Percentiles rank a stretch among this genome's conserved stretches.
These are phyloP conservation scores for Geranium rotundifolium DNA, from an alignment of 345 rosid species.

Conservation along the genomic window DNA sequence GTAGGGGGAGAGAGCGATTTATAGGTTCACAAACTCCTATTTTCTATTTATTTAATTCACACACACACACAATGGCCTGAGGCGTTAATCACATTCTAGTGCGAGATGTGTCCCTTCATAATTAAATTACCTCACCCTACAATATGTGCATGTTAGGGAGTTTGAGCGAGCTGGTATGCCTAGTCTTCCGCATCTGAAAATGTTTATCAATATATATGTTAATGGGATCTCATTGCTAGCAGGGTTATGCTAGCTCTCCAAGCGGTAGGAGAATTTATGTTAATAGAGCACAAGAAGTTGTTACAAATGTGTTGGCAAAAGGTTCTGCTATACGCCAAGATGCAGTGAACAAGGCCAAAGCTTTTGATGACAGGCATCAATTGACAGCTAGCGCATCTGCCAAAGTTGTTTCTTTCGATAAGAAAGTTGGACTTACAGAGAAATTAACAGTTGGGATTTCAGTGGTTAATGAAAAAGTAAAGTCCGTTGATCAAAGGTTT, in stretches of 20 bases:
- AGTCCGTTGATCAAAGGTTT: constrained; percentile 87
- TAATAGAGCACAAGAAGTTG: constrained; percentile 78
- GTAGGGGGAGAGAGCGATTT: too few species aligned
- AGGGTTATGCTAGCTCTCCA: constrained; percentile 38
- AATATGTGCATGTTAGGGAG: too few species aligned
- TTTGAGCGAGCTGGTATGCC: neutral
- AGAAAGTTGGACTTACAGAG: constrained; percentile 71
- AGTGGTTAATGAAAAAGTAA: constrained; percentile 83
- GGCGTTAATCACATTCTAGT: too few species aligned
- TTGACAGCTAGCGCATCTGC: constrained; percentile 86
- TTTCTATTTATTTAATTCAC: too few species aligned
- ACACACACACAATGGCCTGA: too few species aligned
- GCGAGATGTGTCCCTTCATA: too few species aligned
- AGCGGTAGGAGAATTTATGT: constrained; percentile 60
- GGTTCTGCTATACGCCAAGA: constrained; percentile 86
- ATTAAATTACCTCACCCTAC: too few species aligned
- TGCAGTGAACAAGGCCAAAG: constrained; percentile 86
- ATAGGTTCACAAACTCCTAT: too few species aligned
- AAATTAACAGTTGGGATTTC: constrained; percentile 79
- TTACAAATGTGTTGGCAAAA: constrained; percentile 65
- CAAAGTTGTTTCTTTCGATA: constrained; percentile 68
- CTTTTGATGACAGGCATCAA: constrained; percentile 81
- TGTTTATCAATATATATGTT: neutral
- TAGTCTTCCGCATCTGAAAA: neutral
- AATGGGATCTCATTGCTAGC: constrained; percentile 15